A percentile compares a stretch with the other conserved stretches of the same genome.
These are phyloP conservation scores for Schoenoplectus triqueter DNA, from an alignment of 202 grass and related monocot species.

Conservation along the genomic window DNA sequence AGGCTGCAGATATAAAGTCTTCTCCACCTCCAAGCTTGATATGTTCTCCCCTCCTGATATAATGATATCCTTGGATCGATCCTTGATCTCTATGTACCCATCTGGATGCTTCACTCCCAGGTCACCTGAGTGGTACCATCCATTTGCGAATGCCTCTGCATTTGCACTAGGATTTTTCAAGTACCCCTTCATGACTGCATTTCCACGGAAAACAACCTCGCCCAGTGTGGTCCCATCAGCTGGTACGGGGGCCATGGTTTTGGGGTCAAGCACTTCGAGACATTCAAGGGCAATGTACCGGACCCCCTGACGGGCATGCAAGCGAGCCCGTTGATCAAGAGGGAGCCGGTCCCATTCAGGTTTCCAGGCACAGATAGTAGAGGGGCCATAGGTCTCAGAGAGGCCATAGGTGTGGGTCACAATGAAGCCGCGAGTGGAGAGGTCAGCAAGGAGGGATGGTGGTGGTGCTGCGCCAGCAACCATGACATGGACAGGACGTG, in stretches of 20 bases:
- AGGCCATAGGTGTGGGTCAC: slow-evolving; percentile 85
- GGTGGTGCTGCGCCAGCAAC: slow-evolving; percentile 73
- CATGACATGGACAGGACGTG: slow-evolving; percentile 57
- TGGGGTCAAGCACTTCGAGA: slow-evolving; percentile 62
- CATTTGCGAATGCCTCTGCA: slow-evolving; percentile 57
- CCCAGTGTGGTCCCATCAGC: slow-evolving; percentile 69
- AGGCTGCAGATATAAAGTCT: slow-evolving; percentile 63
- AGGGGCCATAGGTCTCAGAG: slow-evolving; percentile 79
- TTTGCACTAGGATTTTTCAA: slow-evolving; percentile 73
- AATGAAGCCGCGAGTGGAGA: slow-evolving; percentile 69
- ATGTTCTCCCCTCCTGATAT: slow-evolving; percentile 95
- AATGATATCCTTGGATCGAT: slow-evolving; percentile 89
- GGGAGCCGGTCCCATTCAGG: slow-evolving; percentile 77
- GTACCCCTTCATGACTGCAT: slow-evolving; percentile 87
- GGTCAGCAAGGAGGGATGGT: slow-evolving; percentile 54
- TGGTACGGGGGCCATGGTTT: slow-evolving; percentile 64
- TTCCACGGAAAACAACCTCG: slow-evolving; percentile 77
- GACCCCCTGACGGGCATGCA: slow-evolving; percentile 75
- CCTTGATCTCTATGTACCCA: slow-evolving; percentile 79
- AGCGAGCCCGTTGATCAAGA: slow-evolving; percentile 53
- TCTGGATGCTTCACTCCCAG: slow-evolving; percentile 83
- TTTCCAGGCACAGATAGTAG: slow-evolving; percentile 71
- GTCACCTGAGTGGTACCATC: slow-evolving; percentile 91
- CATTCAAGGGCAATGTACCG: slow-evolving; percentile 65
- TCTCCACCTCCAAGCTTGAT: slow-evolving; percentile 86